Evolutionary conservation across 2,329 filamentous ascomycete species (phyloP), one percentile per base, ranked within the genome.

Genomic region (Pseudocercospora macadamiae): DNA sequence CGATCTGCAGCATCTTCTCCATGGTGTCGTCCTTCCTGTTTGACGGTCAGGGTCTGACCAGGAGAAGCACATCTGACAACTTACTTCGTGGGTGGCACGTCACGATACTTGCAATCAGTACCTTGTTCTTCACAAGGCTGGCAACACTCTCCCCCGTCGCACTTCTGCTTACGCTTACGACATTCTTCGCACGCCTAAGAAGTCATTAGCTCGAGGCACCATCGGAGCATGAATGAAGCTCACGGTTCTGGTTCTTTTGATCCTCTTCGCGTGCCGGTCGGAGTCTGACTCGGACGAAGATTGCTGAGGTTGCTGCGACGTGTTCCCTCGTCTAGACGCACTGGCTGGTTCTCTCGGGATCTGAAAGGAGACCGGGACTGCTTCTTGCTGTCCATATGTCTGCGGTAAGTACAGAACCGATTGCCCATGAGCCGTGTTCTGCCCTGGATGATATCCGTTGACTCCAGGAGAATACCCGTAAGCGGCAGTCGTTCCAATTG

Each of bases 101-200:
- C 62, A 18, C 64, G 60, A 51, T 66, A 66, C 21, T 57, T 60
- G 55, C 64, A 66, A 9, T 60, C 47, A 5, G 58, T 63, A 23
- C 54, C 55, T 47, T 64, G 62, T 37, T 65, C 64, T 25, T 51
- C 39, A 49, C 64, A 66, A 4, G 55, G 55, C 28, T 59, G 60
- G 26, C 45, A 49, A n/a, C 21, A 25, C 45, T 49, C 45, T 7
- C 23, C 45, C 67, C 95, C 93, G 73, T 97, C 95, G 76, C 93
- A 97, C 79, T 97, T 97, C 77, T 97, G 95, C 82, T 93, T 96
- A 76, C 88, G 88, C 79, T 96, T 96, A 68, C 93, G 85, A 74
- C 93, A 97, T 91, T 96, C 96, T 70, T 96, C 60, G 30, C 60
- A 63, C 8, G 60, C 60, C 60, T 63, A 36, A 26, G 19, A 16